Evolutionary conservation across 495 filamentous ascomycete genomes (phyloP), one percentile per base, ranked within the genome.

Genomic region (Patellaria atrata): DNA sequence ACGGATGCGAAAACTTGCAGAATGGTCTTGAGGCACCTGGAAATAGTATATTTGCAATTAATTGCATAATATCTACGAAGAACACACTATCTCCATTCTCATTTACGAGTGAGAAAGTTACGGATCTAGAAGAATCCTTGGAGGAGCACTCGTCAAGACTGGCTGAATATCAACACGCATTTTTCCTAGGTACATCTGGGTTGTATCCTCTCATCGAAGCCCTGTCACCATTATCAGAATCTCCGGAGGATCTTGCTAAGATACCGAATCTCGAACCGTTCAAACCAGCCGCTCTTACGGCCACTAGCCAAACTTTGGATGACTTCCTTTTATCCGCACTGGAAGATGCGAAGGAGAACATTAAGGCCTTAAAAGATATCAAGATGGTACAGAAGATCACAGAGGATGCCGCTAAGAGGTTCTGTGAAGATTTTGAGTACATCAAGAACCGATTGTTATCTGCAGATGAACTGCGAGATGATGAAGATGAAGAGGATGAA

Each of bases 371-470:
- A 9, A 71, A 73, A 40, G 81, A 77, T 37, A 63, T 77, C 5
- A 67, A 59, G 40, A 60, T 92, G 27, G 74, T 76, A 11, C 70
- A 77, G 25, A 68, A 76, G 27, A 68, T 93, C 22, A 86, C 78
- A 1, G 79, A 87, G 45, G 73, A 82, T 47, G 87, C 85, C 0
- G 82, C 85, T 0, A 79, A 80, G 44, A 67, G 62, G 34, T 96
- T 97, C 59, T 91, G 85, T 42, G 73, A 73, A 12, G 83, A 92
- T 45, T 97, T 97, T 57, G 83, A 87, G 59, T 76, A 76, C 39
- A 67, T 94, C 3, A 89, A 97, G 57, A 77, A 61, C 12, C 68
- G 61, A 57, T 64, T 83, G 30, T 57, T 70, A 18, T 62, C 61
- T 10, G 67, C 65, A 3, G 73, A 77, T 55, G 71, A 73, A 41